Evolutionary conservation across 306 rosid species (phyloP).

Genomic region (Heteromeles arbutifolia): DNA sequence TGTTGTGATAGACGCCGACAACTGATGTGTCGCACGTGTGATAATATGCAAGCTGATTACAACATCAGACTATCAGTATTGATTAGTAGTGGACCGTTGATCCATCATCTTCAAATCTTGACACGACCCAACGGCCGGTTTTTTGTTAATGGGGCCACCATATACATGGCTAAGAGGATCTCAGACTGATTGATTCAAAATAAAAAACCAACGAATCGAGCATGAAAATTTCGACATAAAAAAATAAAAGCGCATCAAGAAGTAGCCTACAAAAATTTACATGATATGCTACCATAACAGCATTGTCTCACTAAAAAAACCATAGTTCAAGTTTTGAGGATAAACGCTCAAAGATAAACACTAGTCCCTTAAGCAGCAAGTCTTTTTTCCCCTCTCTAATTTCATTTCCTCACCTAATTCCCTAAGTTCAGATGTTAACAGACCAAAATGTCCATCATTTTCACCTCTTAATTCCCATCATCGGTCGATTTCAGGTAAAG

Average conservation of each 20-base stretch:
- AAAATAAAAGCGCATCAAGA: background rate
- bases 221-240: background rate
- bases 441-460: constrained; percentile 9
- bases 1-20: background rate
- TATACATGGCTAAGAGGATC: background rate
- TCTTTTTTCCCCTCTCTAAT: background rate
- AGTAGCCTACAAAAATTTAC: constrained; percentile 22
- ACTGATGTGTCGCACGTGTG: background rate
- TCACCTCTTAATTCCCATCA: constrained; percentile 47
- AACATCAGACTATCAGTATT: too few relatives aligned
- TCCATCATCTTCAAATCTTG: background rate
- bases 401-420: constrained; percentile 19
- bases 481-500: constrained; percentile 68
- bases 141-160: background rate
- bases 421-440: constrained; percentile 25
- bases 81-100: background rate
- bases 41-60: background rate
- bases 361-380: constrained; percentile 19
- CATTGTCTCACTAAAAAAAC: constrained; percentile 21
- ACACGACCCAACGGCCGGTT: too few relatives aligned
- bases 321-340: constrained; percentile 17
- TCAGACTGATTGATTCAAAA: background rate
- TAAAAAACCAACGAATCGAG: background rate
- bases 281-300: constrained; percentile 19
- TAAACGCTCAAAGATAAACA: constrained; percentile 20